Percentiles rank a stretch among this genome's conserved stretches.
phyloP scores from a whole-genome alignment of 2,329 filamentous ascomycete genomes.

The Ilyonectria destructans region DNA sequence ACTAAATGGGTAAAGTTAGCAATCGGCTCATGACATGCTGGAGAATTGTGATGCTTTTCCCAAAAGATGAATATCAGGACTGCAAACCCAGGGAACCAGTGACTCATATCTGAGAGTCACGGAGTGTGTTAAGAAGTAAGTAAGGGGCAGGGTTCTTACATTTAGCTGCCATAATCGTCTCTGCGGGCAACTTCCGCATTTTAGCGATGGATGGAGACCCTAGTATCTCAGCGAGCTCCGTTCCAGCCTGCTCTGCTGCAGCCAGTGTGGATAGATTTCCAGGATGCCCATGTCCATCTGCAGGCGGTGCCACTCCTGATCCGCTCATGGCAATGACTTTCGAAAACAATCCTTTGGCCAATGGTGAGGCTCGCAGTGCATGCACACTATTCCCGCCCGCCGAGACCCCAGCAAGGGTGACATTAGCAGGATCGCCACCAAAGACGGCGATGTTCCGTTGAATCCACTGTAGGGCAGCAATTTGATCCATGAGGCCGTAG shows the following conservation, averaged over 20 bases:
- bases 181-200: neutral
- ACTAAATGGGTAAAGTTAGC: neutral
- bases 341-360: neutral
- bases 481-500: neutral
- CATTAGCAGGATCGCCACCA: neutral
- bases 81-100: too few species aligned
- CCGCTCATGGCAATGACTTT: neutral
- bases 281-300: neutral
- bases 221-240: neutral
- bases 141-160: neutral
- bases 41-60: too few species aligned
- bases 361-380: neutral
- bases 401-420: neutral
- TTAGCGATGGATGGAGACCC: neutral
- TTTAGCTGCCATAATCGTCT: neutral
- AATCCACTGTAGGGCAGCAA: neutral
- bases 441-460: neutral
- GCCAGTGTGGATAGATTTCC: neutral
- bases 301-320: neutral
- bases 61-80: too few species aligned
- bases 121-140: neutral
- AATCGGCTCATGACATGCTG: neutral
- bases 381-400: neutral
- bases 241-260: neutral
- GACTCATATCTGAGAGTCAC: neutral